A percentile compares a stretch with the other conserved stretches of the same genome.
Conservation (phyloP, 306 rosid genomes). For the Styphnolobium japonicum region DNA sequence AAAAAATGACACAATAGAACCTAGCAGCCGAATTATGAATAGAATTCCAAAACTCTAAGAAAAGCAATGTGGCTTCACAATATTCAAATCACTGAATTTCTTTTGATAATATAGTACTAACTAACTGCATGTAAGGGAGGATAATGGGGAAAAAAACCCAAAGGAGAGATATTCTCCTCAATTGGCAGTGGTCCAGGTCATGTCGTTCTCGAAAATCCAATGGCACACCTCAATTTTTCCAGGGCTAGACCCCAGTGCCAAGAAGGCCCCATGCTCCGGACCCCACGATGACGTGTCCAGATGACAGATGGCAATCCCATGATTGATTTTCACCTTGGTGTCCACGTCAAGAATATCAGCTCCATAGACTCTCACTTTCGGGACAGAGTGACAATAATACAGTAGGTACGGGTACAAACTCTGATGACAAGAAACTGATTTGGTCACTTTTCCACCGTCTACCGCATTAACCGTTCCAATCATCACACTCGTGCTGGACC, state of each 20-base stretch:
- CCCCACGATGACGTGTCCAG: conserved; percentile 82
- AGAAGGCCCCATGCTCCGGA: conserved; percentile 67
- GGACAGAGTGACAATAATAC: conserved; percentile 89
- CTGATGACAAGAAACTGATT: conserved; percentile 87
- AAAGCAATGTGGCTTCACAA: background rate
- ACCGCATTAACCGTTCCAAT: conserved; percentile 53
- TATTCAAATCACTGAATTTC: background rate
- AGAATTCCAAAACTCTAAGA: background rate
- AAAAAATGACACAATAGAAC: background rate
- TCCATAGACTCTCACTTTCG: conserved; percentile 68
- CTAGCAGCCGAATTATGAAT: conserved; percentile 5
- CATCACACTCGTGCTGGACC: conserved; percentile 51
- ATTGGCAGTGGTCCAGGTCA: conserved; percentile 63
- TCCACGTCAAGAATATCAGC: conserved; percentile 56
- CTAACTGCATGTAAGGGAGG: background rate
- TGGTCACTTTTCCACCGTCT: conserved; percentile 64
- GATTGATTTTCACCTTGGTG: conserved; percentile 30
- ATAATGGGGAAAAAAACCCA: background rate
- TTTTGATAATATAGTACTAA: background rate
- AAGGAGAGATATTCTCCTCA: background rate
- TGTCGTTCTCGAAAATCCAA: conserved; percentile 59
- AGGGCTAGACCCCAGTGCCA: conserved; percentile 41
- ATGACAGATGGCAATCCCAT: conserved; percentile 78
- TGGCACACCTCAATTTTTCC: conserved; percentile 41
- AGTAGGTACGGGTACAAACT: conserved; percentile 80